Base-by-base conservation (phyloP, 306 rosid species). In the Quercus suber region DNA sequence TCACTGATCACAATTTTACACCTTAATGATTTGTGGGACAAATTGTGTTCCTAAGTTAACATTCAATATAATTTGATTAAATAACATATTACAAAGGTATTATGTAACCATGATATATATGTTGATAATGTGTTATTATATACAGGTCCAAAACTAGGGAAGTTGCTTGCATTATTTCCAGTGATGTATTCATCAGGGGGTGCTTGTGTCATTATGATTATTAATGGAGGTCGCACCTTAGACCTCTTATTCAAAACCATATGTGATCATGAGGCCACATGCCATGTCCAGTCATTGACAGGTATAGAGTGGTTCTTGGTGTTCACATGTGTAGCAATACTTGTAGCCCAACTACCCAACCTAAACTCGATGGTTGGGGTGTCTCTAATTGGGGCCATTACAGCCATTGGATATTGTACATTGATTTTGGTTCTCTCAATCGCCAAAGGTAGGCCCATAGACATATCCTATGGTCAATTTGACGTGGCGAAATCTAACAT, bases 271-370 rank as follows among this genome's bases (percentile, higher is more conserved):
- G 58, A 78, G 1, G 74, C 30, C 3, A 37, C 64, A 12, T 90
- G 92, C 27, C 70, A 53, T 0, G 85, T 81, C 0, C 79, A 75
- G 45, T 45, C 86, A 2, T 61, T 84, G 3, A 88, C 41, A 14
- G 83, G 84, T 1, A 27, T n/a, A 0, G 81, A 82, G 43, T 91
- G 98, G 89, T 93, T 82, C 82, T 67, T 91, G 69, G 79, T 82
- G 20, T 93, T 93, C 74, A 78, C 87, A 0, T 80, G 84, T 51
- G 17, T 84, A 0, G 93, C 98, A 51, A 87, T 88, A 33, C 63
- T 76, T 51, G 55, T 89, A 1, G 93, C 92, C 10, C 97, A 86
- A 30, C 58, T 89, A 21, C 98, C 94, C 5, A 93, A 87, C 59
- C 78, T 93, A 30, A 84, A 91, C 73, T 91, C 97, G 8, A 1